Evolutionary conservation across 2,329 filamentous ascomycete genomes (phyloP), one percentile per base, ranked within the genome.

Genomic region (Colletotrichum tropicicola): DNA sequence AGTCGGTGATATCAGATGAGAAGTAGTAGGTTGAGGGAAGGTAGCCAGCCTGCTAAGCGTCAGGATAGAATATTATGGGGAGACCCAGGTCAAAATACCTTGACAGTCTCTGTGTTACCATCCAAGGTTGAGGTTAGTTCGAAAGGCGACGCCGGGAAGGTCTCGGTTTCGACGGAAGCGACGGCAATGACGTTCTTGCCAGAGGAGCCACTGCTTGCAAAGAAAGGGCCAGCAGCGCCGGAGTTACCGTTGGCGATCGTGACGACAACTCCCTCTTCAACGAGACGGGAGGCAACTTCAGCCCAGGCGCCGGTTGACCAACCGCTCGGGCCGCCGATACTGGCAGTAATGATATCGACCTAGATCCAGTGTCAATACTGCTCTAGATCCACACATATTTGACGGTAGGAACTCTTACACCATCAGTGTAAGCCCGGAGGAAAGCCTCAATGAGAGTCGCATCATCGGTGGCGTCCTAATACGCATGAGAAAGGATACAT

Each of bases 191-290:
- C 80, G n/a, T 78, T 74, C 28, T 73, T 74, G 4, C 79, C 81
- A 7, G 79, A 76, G 2, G 80, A 75, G 4, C 80, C 82, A 5
- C 73, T 76, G 43, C 73, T 75, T 6, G 76, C 75, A 28, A 79
- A 83, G 71, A 87, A 86, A 0, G 84, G 78, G 0, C 85, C 85
- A 10, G 74, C 72, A 13, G 74, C 73, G 23, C 85, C 85, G 15
- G 81, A 78, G 58, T 87, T 87, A 13, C 85, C 85, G 5, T 82
- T 83, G 2, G 84, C 80, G 23, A 86, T 80, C 9, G 81, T 80
- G 15, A 85, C 78, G 8, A 85, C 79, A 1, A 86, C 75, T 7
- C 85, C 84, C 21, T 79, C 73, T 7, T 81, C 77, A 10, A 77
- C 79, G 45, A 82, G 76, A 27, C 78, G 75, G 6, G 76, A 75